A percentile compares a stretch with the other conserved stretches of the same genome.
Evolutionary conservation across 306 rosid genomes (phyloP).

Genomic region (Hylodesmum podocarpum): DNA sequence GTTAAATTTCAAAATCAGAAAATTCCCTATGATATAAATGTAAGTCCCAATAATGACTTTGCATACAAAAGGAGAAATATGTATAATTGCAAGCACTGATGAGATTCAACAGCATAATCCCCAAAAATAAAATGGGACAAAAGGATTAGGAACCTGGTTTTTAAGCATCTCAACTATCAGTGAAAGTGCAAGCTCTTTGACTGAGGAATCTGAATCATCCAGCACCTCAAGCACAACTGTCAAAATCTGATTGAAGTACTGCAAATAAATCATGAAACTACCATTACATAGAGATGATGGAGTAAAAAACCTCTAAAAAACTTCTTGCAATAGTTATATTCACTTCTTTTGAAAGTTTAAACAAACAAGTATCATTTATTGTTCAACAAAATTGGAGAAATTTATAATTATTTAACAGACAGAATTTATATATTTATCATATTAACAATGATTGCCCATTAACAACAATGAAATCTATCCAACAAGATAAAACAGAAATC

Average conservation of each 20-base stretch:
- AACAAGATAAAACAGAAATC: neutral
- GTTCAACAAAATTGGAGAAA: slow-evolving; percentile 2
- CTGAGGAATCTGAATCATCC: slow-evolving; percentile 89
- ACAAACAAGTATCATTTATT: neutral
- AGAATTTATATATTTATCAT: neutral
- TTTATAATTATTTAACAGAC: neutral
- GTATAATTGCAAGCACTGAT: neutral
- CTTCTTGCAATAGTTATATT: neutral
- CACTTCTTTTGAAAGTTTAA: neutral
- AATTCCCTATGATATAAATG: neutral
- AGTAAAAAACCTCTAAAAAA: neutral
- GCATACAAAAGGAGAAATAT: neutral
- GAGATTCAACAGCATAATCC: neutral
- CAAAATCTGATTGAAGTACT: slow-evolving; percentile 99
- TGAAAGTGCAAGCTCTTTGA: slow-evolving; percentile 76
- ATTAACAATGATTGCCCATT: neutral
- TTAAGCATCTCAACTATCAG: slow-evolving; percentile 53
- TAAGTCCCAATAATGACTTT: neutral
- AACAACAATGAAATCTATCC: neutral
- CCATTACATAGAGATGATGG: slow-evolving; percentile 5
- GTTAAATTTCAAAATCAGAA: neutral
- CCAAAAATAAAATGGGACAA: slow-evolving; percentile 9
- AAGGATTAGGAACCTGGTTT: slow-evolving; percentile 59
- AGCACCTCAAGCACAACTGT: slow-evolving; percentile 90
- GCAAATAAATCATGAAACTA: slow-evolving; percentile 51